These are phyloP conservation scores for Cicer chorassanicum DNA, from an alignment of 306 rosid genomes.

Conservation along the genomic window DNA sequence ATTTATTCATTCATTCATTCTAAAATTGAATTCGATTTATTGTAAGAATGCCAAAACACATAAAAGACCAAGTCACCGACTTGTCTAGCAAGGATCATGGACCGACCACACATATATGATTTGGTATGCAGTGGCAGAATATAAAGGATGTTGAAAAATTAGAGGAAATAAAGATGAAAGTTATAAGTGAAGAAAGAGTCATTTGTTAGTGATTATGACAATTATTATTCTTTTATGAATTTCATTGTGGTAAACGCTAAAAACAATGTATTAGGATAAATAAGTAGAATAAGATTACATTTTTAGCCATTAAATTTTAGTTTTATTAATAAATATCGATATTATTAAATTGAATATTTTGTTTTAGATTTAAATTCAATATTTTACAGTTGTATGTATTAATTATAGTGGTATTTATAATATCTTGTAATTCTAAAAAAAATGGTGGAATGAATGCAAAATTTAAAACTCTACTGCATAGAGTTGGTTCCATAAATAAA, in stretches of 20 bases:
- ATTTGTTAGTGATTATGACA: neutral
- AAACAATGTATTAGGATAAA: neutral
- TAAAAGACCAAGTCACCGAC: slow-evolving; percentile 55
- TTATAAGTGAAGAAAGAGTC: neutral
- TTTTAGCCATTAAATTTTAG: too few relatives aligned
- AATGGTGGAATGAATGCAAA: neutral
- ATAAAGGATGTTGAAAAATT: neutral
- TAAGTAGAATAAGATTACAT: neutral
- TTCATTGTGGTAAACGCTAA: neutral
- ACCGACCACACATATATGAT: slow-evolving; percentile 39
- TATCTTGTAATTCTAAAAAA: too few relatives aligned
- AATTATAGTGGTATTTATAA: too few relatives aligned
- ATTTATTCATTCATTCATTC: neutral
- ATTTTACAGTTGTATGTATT: too few relatives aligned
- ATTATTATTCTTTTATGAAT: too few relatives aligned
- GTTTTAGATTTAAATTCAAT: too few relatives aligned
- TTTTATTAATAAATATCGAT: too few relatives aligned
- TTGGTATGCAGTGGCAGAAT: slow-evolving; percentile 29
- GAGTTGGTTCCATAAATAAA: neutral
- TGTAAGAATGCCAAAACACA: slow-evolving; percentile 36
- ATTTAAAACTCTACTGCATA: neutral
- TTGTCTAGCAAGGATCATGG: slow-evolving; percentile 47
- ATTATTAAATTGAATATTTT: too few relatives aligned
- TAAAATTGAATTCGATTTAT: neutral
- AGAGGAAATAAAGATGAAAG: neutral